phyloP scores from a whole-genome alignment of 768 basidiomycete genomes.

The Wakefieldia striispora region DNA sequence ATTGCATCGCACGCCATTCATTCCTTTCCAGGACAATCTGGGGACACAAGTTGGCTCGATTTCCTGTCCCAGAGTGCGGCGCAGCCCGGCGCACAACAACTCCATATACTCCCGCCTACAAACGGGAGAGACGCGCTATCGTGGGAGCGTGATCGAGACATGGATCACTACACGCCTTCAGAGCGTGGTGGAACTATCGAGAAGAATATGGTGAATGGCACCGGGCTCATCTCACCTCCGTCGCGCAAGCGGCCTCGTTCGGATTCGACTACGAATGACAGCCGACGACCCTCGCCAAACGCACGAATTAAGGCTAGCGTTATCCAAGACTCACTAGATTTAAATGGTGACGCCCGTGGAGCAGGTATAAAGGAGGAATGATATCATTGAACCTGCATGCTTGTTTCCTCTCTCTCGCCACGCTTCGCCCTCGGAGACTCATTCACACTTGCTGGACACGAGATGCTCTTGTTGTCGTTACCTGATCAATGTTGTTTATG shows the following conservation, averaged over 20 bases:
- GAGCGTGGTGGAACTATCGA: conserved; percentile 24
- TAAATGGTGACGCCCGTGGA: conserved; percentile 15
- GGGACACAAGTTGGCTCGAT: conserved; percentile 34
- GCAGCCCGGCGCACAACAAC: conserved; percentile 23
- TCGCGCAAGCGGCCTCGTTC: conserved; percentile 31
- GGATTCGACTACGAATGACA: conserved; percentile 18
- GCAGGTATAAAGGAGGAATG: conserved; percentile 30
- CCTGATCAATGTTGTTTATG: too few species aligned
- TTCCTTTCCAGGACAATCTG: conserved; percentile 20
- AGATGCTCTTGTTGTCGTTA: too few species aligned
- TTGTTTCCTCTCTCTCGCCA: background rate
- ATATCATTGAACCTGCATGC: background rate
- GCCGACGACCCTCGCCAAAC: conserved; percentile 20
- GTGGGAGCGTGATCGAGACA: conserved; percentile 32
- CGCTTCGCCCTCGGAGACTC: background rate
- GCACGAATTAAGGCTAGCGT: conserved; percentile 14
- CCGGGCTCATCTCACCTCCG: conserved; percentile 18
- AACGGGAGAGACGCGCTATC: conserved; percentile 28
- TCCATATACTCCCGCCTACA: conserved; percentile 27
- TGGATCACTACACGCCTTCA: conserved; percentile 29
- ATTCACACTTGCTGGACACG: too few species aligned
- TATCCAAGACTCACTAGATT: conserved; percentile 16
- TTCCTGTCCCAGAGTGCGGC: conserved; percentile 30
- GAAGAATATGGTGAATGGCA: conserved; percentile 20
- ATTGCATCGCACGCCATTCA: background rate